These are phyloP conservation scores for Penicillium sp. DNA, from an alignment of 2,329 filamentous ascomycete genomes.

Conservation along the genomic window DNA sequence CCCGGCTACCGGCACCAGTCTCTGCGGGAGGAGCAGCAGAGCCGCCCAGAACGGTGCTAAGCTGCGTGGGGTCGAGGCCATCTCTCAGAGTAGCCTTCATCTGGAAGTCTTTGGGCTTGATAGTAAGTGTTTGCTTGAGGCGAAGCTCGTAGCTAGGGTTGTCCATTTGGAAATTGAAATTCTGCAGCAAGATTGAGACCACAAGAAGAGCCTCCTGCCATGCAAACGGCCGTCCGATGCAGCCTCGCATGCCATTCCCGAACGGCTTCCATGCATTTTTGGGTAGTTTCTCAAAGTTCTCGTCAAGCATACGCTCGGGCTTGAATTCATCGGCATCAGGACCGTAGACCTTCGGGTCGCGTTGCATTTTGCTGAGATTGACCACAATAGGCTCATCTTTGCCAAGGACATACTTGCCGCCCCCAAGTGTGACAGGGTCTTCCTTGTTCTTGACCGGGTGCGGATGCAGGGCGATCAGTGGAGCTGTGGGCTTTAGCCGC, in stretches of 20 bases:
- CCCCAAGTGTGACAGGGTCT: conserved; percentile 50
- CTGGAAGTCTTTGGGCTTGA: conserved; percentile 54
- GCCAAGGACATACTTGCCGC: conserved; percentile 59
- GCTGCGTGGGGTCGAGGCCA: conserved; percentile 43
- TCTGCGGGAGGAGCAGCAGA: conserved; percentile 11
- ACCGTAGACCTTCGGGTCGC: conserved; percentile 63
- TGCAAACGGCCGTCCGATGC: conserved; percentile 69
- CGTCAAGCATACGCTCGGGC: conserved; percentile 69
- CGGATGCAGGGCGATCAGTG: conserved; percentile 51
- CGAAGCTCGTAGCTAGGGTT: conserved; percentile 50
- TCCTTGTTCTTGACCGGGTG: conserved; percentile 42
- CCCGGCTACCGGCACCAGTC: conserved; percentile 13
- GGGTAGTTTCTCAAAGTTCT: conserved; percentile 62
- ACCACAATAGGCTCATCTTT: conserved; percentile 51
- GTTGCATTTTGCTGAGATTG: conserved; percentile 55
- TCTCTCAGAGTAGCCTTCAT: conserved; percentile 58
- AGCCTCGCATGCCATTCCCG: conserved; percentile 66
- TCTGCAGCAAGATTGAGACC: conserved; percentile 63
- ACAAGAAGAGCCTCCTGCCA: conserved; percentile 67
- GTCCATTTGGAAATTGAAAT: conserved; percentile 63
- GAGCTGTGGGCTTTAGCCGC: conserved; percentile 57
- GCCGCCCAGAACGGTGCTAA: conserved; percentile 39
- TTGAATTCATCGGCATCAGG: conserved; percentile 62
- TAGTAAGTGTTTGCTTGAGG: conserved; percentile 40
- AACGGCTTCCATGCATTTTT: conserved; percentile 69